Evolutionary conservation across 768 basidiomycete species (phyloP), one percentile per base, ranked within the genome.

Genomic region (Kwoniella botswanensis): DNA sequence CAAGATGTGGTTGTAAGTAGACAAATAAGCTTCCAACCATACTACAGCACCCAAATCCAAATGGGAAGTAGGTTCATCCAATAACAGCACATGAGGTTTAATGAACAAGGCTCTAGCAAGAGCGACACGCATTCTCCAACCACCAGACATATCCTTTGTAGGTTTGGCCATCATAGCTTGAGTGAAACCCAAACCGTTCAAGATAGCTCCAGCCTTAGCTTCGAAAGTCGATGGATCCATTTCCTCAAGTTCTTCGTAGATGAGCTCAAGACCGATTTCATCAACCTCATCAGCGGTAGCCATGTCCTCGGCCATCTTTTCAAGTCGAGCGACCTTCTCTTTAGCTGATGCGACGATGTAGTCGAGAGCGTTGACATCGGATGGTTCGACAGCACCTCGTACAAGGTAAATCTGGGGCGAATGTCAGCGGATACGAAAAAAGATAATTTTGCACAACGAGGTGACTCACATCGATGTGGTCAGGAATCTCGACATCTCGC

Each of bases 61-160:
- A 84, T 96, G 94, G 82, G 72, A 82, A 35, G 85, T 85, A 41
- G 85, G 85, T 85, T 96, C 93, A 82, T 98, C 97, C 75, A 99
- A 90, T 43, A 99, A 86, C 43, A 98, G 87, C 26, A 99, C 85
- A 86, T 99, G 97, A 5, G 96, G 96, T 85, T 95, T 98, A 84
- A 99, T 86, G 85, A 98, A 98, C 52, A 99, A 88, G 1, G 96
- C 96, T 59, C 96, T 88, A 43, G 96, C 96, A 50, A 99, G 91
- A 15, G 96, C 92, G 65, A 99, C 96, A 83, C 96, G 90, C 96
- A 99, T 99, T 63, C 96, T 89, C 96, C 96, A 99, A 78, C 96
- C 96, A 88, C 96, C 96, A 79, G 90, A 91, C 96, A 99, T 99
- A 83, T 99, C 96, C 85, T 93, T 96, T 41, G 96, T 99, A 3